phyloP scores from a whole-genome alignment of 495 filamentous ascomycete species.

The Aspergillus conjunctus region DNA sequence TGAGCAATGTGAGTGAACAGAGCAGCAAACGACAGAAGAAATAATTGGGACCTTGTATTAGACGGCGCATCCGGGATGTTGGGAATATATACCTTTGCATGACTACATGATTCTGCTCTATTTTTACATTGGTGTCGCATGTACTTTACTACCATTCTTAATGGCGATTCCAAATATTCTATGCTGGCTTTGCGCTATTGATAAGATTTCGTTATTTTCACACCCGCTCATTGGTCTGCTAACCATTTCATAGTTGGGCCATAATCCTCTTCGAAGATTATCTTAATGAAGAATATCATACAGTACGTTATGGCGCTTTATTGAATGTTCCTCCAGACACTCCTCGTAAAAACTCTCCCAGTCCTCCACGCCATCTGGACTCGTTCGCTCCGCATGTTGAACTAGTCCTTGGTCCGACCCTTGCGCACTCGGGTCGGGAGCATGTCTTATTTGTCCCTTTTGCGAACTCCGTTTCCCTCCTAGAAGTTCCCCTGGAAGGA shows the following conservation, averaged over 20 bases:
- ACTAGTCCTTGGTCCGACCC: not conserved
- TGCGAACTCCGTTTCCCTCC: not conserved
- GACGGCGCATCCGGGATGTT: conserved; percentile 12
- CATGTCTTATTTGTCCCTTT: not conserved
- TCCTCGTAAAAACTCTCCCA: conserved; percentile 32
- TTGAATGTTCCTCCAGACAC: conserved; percentile 32
- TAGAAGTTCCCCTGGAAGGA: conserved; percentile 6
- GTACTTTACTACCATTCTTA: not conserved
- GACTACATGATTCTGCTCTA: conserved; percentile 35
- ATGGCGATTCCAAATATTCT: not conserved
- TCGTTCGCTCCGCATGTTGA: not conserved
- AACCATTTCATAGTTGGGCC: not conserved
- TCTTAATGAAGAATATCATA: not conserved
- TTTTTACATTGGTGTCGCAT: not conserved
- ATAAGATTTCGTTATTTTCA: not conserved
- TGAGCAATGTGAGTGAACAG: conserved; percentile 69
- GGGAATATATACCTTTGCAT: conserved; percentile 41
- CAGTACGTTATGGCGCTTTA: not conserved
- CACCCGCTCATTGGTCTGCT: not conserved
- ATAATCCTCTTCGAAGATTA: not conserved
- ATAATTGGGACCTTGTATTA: conserved; percentile 36
- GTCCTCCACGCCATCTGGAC: conserved; percentile 22
- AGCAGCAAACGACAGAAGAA: conserved; percentile 72
- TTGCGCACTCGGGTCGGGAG: not conserved
- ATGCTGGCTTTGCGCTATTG: not conserved